These are phyloP conservation scores for Colletotrichum endophyticum DNA, from an alignment of 2,329 filamentous ascomycete species.

Conservation along the genomic window DNA sequence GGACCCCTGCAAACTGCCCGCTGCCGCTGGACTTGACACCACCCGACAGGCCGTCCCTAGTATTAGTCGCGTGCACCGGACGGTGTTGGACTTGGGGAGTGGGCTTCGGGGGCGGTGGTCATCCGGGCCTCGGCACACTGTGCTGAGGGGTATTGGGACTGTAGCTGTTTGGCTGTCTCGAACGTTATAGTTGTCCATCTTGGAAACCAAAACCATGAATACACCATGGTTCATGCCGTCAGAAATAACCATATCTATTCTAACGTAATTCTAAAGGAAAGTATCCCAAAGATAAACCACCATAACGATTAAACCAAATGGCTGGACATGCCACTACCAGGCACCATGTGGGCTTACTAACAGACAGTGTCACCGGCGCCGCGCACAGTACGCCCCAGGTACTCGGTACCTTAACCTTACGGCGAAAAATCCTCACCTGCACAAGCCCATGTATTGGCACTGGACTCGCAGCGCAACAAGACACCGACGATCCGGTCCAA, in stretches of 20 bases:
- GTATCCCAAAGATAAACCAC: neutral
- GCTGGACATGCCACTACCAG: neutral
- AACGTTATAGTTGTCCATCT: neutral
- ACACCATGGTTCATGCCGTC: neutral
- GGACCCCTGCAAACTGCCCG: neutral
- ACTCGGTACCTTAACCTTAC: constrained; percentile 5
- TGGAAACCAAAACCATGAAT: neutral
- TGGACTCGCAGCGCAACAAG: constrained; percentile 22
- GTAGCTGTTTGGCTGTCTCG: neutral
- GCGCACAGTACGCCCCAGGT: neutral
- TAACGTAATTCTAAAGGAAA: neutral
- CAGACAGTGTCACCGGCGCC: neutral
- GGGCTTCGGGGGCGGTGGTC: neutral
- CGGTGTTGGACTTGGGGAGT: neutral
- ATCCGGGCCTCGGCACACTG: constrained; percentile 7
- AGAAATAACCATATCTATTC: neutral
- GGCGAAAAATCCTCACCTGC: constrained; percentile 17
- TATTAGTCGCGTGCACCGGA: constrained; percentile 14
- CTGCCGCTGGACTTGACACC: neutral
- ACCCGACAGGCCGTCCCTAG: constrained; percentile 1
- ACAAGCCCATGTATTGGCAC: neutral
- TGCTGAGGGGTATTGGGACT: neutral
- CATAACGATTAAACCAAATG: neutral
- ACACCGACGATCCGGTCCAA: constrained; percentile 22
- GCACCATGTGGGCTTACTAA: neutral